Evolutionary conservation across 768 basidiomycete species (phyloP), one percentile per base, ranked within the genome.

Genomic region (Termitomyces sp.): DNA sequence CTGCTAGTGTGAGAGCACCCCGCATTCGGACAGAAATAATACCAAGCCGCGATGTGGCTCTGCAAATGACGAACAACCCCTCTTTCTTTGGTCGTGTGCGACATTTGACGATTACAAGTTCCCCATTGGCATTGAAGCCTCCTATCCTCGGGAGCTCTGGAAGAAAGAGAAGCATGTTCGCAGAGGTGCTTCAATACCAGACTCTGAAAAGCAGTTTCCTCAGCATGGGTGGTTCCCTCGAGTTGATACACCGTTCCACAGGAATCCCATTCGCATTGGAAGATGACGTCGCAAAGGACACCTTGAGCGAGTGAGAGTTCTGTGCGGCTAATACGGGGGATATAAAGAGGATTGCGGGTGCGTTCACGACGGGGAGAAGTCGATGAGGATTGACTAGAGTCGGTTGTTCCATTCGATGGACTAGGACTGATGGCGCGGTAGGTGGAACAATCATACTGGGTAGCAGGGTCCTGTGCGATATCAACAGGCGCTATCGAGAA

Each of bases 11-110:
- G 29, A 9, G 39, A 31, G 31, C 39, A 51, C 31, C 15, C 29
- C 12, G 4, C 9, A 22, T 51, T 51, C 29, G 50, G 50, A 22
- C 50, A 51, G 16, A 41, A 51, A 32, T 51, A 51, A 41, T 41
- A 39, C 50, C 50, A 51, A 22, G 50, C 39, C 11, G 27, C 50
- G 6, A 41, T 51, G 16, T 51, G 50, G 15, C 50, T 51, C 29
- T 51, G 50, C 16, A 51, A 32, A 31, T 51, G 50, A 41, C 50
- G 50, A 40, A 50, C 13, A 38, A 51, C 36, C 4, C 50, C 50
- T 15, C 50, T 12, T 41, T n/a, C 50, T 51, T 41, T 39, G 15
- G 40, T 41, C 18, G 38, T 31, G 18, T 2, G 3, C 1, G 50
- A 27, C 38, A 51, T 29, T 10, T 32, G 18, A 15, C 50, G 40